Evolutionary conservation across 441 rosid species (phyloP), one percentile per base, ranked within the genome.

Genomic region (Geranium incanum): DNA sequence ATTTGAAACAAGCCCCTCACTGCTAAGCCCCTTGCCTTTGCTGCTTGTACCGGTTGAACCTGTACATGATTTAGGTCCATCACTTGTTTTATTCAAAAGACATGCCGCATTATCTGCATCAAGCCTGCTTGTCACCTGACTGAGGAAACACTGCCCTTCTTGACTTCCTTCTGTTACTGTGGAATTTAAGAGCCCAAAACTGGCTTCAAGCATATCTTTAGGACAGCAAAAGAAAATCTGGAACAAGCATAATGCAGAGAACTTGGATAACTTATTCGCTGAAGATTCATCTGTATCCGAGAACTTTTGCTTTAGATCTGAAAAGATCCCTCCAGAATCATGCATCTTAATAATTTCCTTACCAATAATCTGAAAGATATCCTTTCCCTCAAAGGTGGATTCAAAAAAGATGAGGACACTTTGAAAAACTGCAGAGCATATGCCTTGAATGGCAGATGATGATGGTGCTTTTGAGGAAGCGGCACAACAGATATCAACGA

Each of bases 401-500:
- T 88, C 70, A 64, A 89, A 83, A 81, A 90, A 92, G 72, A 85
- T 79, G 41, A 95, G 84, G 59, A 85, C 92, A 77, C 72, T 87
- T 74, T 79, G 86, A 71, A 95, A 95, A 81, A 90, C 93, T 11
- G 82, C 77, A 62, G 82, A 84, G 78, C 93, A 84, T 76, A 84
- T 84, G 73, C 91, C 92, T 70, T 78, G 86, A 70, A 78, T 74
- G 59, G 82, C 86, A 70, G 86, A 77, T 69, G 91, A 87, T 11
- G 75, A 66, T 28, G 79, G 71, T 79, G 86, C 80, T 79, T 80
- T 86, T 33, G 76, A 79, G 74, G 89, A 82, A 81, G 96, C 89
- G 66, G 86, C 74, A 9, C 73, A 72, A 78, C 98, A 95, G 67
- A 95, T 77, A 81, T 92, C 98, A 81, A 81, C 83, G 55, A 95